phyloP scores from a whole-genome alignment of 306 rosid species.

The Morella rubra region DNA sequence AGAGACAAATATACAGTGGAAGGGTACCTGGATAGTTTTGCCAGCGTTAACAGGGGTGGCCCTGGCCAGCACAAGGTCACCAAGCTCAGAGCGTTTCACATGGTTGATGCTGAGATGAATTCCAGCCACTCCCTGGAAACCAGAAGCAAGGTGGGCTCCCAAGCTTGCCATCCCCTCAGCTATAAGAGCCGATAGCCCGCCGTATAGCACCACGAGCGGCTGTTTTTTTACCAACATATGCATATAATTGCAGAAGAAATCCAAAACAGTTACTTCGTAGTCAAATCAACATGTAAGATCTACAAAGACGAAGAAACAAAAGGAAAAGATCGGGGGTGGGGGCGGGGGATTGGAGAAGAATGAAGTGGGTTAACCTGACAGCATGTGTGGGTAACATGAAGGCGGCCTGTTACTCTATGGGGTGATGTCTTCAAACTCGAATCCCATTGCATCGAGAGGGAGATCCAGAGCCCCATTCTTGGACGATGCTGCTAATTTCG shows the following conservation, averaged over 20 bases:
- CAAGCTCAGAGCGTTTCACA: slow-evolving; percentile 62
- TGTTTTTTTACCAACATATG: slow-evolving; percentile 3
- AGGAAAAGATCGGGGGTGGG: no score
- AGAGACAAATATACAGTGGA: neutral
- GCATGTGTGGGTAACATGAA: slow-evolving; percentile 57
- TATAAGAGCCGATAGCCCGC: slow-evolving; percentile 91
- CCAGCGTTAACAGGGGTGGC: slow-evolving; percentile 70
- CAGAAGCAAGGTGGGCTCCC: slow-evolving; percentile 73
- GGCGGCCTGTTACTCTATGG: slow-evolving; percentile 66
- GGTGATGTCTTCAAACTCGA: slow-evolving; percentile 49
- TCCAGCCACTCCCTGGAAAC: slow-evolving; percentile 80
- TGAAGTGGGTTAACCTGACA: no score
- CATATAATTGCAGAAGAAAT: neutral
- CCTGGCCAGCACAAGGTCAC: slow-evolving; percentile 66
- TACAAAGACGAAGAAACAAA: neutral
- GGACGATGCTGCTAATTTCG: slow-evolving; percentile 9
- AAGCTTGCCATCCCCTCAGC: slow-evolving; percentile 76
- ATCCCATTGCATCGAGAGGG: slow-evolving; percentile 63
- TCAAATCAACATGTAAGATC: neutral
- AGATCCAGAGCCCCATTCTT: slow-evolving; percentile 51
- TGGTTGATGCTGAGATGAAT: slow-evolving; percentile 86
- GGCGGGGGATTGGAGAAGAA: neutral
- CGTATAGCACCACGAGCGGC: slow-evolving; percentile 96
- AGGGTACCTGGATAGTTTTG: slow-evolving; percentile 65
- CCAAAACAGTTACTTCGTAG: neutral